Evolutionary conservation across 2,329 filamentous ascomycete genomes (phyloP), one percentile per base, ranked within the genome.

Genomic region (Corynespora cassiicola): DNA sequence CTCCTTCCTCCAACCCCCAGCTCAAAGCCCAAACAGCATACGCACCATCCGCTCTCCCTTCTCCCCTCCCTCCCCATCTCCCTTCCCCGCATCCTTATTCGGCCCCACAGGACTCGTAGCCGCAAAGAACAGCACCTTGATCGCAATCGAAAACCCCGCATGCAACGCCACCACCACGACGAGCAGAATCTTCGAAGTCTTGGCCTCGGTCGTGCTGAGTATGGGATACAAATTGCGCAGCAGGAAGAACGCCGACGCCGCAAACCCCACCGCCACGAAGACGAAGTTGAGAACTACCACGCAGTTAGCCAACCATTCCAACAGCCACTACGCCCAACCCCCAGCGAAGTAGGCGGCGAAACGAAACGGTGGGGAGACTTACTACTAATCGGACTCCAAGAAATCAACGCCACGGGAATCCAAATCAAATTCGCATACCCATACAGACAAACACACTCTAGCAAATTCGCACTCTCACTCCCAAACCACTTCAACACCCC

Each of bases 51-150:
- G 46, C 4, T 34, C 49, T 49, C 54, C 54, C 31, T 53, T 45
- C 15, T 50, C 57, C 7, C 48, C 42, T 0, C 51, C 57, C 18
- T 53, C 57, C 30, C 47, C 4, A n/a, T 17, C 25, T 9, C 21
- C 17, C 21, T 8, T 16, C 14, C 31, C 21, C 12, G 7, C 14
- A 10, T 50, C 55, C 15, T 45, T 52, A 37, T 60, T 59, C 15
- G 61, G 54, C 2, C 61, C 61, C 3, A 66, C 56, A 2, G 65
- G 65, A 30, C 65, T 69, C 8, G 60, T 78, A 45, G 74, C 80
- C 54, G 90, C 91, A 72, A 99, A 99, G 79, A 97, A 97, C 18
- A 97, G 74, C 42, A 96, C 86, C 79, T 97, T 97, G 72, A 99
- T 97, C 4, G 92, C 88, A 58, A 97, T 82, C 2, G 92, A 83